Percentiles rank a stretch among this genome's conserved stretches.
phyloP scores from a whole-genome alignment of 345 rosid species.

The Orychophragmus violaceus region DNA sequence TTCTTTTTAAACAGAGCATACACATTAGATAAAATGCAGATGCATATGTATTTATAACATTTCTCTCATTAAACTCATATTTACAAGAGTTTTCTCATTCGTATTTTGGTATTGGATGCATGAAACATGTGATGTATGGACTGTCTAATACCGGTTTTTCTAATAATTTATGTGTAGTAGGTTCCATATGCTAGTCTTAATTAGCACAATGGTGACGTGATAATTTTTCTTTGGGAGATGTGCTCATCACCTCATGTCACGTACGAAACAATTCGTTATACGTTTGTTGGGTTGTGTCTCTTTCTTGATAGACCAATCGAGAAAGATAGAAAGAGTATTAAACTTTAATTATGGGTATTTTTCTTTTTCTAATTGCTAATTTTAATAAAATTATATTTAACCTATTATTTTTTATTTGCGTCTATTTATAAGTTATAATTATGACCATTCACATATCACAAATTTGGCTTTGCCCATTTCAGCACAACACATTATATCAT shows the following conservation, averaged over 20 bases:
- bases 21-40: too few species aligned
- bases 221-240: not conserved
- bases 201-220: not conserved
- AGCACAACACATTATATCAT: constrained; percentile 17
- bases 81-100: too few species aligned
- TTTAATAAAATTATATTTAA: not conserved
- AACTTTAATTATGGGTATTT: not conserved
- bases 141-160: too few species aligned
- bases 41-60: too few species aligned
- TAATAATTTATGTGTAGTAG: too few species aligned
- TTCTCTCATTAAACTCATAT: too few species aligned
- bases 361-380: not conserved
- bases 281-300: not conserved
- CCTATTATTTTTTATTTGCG: not conserved
- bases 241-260: not conserved
- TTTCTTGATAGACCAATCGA: not conserved
- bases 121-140: too few species aligned
- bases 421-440: not conserved
- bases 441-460: constrained; percentile 26
- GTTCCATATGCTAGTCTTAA: too few species aligned
- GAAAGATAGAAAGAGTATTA: not conserved
- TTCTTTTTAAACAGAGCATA: too few species aligned
- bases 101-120: too few species aligned
- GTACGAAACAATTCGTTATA: not conserved
- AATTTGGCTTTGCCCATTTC: not conserved